phyloP scores from a whole-genome alignment of 1,139 yeast species.

The Yamadazyma oceani region DNA sequence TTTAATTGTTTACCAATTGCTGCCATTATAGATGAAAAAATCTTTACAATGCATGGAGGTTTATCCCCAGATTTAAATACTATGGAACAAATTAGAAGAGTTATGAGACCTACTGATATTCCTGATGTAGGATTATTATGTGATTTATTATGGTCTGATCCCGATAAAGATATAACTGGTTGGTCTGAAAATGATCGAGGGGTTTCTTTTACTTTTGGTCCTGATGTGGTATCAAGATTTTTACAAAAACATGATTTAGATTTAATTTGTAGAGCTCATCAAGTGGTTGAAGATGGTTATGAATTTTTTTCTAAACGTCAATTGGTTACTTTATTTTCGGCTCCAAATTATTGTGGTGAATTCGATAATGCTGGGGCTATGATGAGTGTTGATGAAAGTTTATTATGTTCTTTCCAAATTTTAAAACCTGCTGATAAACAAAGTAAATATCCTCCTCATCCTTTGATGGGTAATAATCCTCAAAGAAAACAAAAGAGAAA shows the following conservation, averaged over 20 bases:
- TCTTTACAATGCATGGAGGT: conserved; percentile 99
- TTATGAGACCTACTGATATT: conserved; percentile 98
- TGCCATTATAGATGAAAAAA: conserved; percentile 95
- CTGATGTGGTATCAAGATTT: conserved; percentile 92
- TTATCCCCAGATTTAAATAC: conserved; percentile 93
- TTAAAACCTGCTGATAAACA: conserved; percentile 94
- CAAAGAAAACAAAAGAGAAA: conserved; percentile 73
- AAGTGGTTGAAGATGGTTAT: conserved; percentile 98
- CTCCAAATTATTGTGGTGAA: conserved; percentile 98
- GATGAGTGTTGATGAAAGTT: conserved; percentile 97
- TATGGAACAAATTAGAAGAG: conserved; percentile 97
- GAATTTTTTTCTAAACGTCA: conserved; percentile 96
- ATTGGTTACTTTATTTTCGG: conserved; percentile 90
- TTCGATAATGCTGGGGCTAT: conserved; percentile 98
- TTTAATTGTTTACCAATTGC: conserved; percentile 98
- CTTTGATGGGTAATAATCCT: conserved; percentile 58
- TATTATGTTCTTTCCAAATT: conserved; percentile 95
- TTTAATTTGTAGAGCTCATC: conserved; percentile 96
- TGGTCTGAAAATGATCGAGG: conserved; percentile 99
- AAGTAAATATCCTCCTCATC: conserved; percentile 60
- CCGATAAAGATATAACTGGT: conserved; percentile 95
- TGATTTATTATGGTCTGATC: conserved; percentile 97
- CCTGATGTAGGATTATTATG: conserved; percentile 96
- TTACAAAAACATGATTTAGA: conserved; percentile 97
- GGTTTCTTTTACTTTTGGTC: conserved; percentile 95